Base-by-base conservation (phyloP, 768 basidiomycete species). In the Hypsizygus marmoreus region DNA sequence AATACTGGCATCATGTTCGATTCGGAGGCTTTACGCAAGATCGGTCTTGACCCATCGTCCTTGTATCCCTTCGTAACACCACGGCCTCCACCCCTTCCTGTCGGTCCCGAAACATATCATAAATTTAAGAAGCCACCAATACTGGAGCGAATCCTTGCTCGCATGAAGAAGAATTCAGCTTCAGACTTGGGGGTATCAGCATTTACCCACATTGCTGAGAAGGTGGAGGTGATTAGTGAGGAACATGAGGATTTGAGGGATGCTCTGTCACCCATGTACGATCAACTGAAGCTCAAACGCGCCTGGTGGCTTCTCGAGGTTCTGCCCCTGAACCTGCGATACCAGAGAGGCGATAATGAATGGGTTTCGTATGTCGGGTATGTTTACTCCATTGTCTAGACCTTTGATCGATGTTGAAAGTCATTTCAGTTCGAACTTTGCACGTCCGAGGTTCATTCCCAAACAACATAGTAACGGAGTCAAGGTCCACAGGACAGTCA, bases 261-360 rank as follows among this genome's bases (percentile, higher is more conserved):
- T 45, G 73, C 75, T 6, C 45, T 78, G 6, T 66, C 66, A 29
- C 75, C 71, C 1, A 44, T 68, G 2, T 80, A 78, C 53, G 84
- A 84, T 55, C 70, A 80, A 47, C 71, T 87, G 7, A 35, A 45
- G n/a, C 24, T 67, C 17, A 43, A 63, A 12, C 56, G 40, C 33
- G 22, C 9, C 4, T 86, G 84, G 85, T 86, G 85, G 84, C 35
- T 77, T 25, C 68, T 86, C 16, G 84, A 86, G 58, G 9, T 73
- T 12, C 30, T 73, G 10, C 77, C 73, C 0, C 34, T 67, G 10
- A 55, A 57, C 24, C 62, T 68, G 24, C 60, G 64, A 12, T 68
- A 61, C 40, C 72, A 73, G 56, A 58, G 56, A 36, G 59, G 51
- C 3, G 49, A 67, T 30, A 54, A 68, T 22, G 40, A 47, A 17